A percentile compares a stretch with the other conserved stretches of the same genome.
Evolutionary conservation across 495 filamentous ascomycete genomes (phyloP).

Genomic region (Aspergillus wentii): DNA sequence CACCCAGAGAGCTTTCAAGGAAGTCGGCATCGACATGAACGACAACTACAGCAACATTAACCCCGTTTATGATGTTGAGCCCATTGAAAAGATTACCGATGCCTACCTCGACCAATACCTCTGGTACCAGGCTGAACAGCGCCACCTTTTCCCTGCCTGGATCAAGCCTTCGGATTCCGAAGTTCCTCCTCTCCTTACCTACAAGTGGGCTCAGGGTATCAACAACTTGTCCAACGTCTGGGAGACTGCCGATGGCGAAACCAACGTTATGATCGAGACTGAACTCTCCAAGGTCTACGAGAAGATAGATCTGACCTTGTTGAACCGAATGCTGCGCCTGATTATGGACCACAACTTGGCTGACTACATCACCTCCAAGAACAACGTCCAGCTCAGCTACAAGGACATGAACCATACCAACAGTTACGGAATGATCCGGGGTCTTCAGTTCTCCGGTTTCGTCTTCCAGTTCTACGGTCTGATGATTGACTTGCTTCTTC

Average conservation of each 20-base stretch:
- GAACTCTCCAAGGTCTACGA: constrained; percentile 98
- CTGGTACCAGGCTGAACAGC: constrained; percentile 98
- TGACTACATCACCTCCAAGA: constrained; percentile 99
- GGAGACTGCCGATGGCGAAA: constrained; percentile 92
- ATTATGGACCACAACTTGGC: constrained; percentile 99
- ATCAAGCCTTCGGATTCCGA: constrained; percentile 99
- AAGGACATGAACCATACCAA: constrained; percentile 99
- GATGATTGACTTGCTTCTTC: constrained; percentile 88
- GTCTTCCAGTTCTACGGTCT: constrained; percentile 99
- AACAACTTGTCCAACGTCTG: constrained; percentile 98
- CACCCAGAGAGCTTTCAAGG: constrained; percentile 97
- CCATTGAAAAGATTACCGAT: constrained; percentile 99
- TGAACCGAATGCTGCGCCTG: constrained; percentile 87
- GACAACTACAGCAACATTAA: constrained; percentile 99
- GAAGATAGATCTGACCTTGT: constrained; percentile 94
- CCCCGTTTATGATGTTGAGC: constrained; percentile 98
- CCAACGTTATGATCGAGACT: constrained; percentile 99
- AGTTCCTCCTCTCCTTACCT: constrained; percentile 92
- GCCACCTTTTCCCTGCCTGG: constrained; percentile 97
- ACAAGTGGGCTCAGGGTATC: constrained; percentile 99
- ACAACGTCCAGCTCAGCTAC: constrained; percentile 98
- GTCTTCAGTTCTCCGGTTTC: constrained; percentile 95
- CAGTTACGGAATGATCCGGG: constrained; percentile 96
- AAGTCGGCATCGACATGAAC: constrained; percentile 99
- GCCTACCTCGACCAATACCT: constrained; percentile 98